These are phyloP conservation scores for Penicillium alfredii DNA, from an alignment of 495 filamentous ascomycete genomes.

Conservation along the genomic window DNA sequence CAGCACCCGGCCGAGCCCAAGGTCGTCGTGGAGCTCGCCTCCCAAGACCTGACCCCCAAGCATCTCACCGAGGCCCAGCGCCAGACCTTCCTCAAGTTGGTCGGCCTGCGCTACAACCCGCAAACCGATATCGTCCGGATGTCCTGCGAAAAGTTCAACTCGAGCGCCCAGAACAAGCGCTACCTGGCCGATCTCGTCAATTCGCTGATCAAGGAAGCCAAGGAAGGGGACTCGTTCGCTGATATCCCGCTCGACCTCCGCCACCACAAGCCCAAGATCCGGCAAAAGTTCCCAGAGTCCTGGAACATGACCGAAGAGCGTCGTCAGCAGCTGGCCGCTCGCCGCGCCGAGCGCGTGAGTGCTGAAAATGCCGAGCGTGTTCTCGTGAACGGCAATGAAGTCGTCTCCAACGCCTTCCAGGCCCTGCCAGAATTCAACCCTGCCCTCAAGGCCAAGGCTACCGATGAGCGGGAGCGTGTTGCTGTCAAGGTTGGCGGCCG, in stretches of 20 bases:
- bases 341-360: constrained; percentile 41
- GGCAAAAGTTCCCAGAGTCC: constrained; percentile 65
- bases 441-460: constrained; percentile 24
- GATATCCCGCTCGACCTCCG: constrained; percentile 88
- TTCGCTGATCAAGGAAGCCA: constrained; percentile 66
- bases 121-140: constrained; percentile 78
- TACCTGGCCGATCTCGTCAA: constrained; percentile 77
- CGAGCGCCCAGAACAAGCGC: constrained; percentile 91
- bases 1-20: constrained; percentile 85
- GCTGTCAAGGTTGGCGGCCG: constrained; percentile 30
- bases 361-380: constrained; percentile 19
- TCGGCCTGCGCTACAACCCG: constrained; percentile 86
- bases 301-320: constrained; percentile 75
- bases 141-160: constrained; percentile 81
- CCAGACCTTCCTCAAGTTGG: constrained; percentile 79
- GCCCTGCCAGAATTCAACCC: constrained; percentile 34
- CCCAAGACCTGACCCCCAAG: constrained; percentile 54
- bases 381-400: constrained; percentile 35
- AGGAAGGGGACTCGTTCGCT: constrained; percentile 76
- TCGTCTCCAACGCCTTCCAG: constrained; percentile 30
- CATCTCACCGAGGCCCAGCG: constrained; percentile 60
- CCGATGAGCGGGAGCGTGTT: constrained; percentile 37
- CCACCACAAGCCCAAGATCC: constrained; percentile 68
- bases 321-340: constrained; percentile 54
- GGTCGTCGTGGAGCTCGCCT: constrained; percentile 84